A percentile compares a stretch with the other conserved stretches of the same genome.
Conservation (phyloP, 306 rosid genomes). For the Canavalia gladiata region DNA sequence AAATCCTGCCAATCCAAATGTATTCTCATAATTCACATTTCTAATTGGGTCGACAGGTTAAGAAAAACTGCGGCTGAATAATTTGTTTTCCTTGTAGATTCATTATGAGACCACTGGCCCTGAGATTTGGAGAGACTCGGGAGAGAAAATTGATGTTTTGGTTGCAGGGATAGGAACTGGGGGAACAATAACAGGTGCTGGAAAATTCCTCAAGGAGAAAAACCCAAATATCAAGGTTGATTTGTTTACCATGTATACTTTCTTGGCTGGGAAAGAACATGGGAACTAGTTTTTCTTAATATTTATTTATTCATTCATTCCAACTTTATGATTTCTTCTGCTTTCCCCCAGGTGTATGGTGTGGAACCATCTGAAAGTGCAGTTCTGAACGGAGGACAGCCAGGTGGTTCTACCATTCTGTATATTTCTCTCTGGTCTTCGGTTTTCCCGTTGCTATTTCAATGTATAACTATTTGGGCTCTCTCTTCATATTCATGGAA, state of each 20-base stretch:
- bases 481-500: background rate
- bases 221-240: slow-evolving; percentile 80
- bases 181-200: slow-evolving; percentile 77
- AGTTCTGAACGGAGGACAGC: slow-evolving; percentile 77
- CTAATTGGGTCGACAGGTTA: slow-evolving; percentile 12
- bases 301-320: background rate
- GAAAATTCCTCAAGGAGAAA: slow-evolving; percentile 79
- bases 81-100: slow-evolving; percentile 53
- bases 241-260: slow-evolving; percentile 11
- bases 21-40: slow-evolving; percentile 39
- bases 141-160: slow-evolving; percentile 71
- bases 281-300: background rate
- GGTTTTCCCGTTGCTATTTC: background rate
- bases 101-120: slow-evolving; percentile 95
- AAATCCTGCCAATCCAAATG: slow-evolving; percentile 80
- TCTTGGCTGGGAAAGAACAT: slow-evolving; percentile 15
- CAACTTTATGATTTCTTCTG: slow-evolving; percentile 13
- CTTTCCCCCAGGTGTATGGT: slow-evolving; percentile 64
- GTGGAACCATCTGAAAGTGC: slow-evolving; percentile 89
- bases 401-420: slow-evolving; percentile 59
- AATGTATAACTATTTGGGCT: background rate
- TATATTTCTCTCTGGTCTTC: background rate
- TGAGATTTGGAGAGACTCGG: slow-evolving; percentile 90
- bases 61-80: background rate
- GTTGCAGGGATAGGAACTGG: slow-evolving; percentile 90